A percentile compares a stretch with the other conserved stretches of the same genome.
Conservation (phyloP, 1,284 basidiomycete species). For the Stereum hirsutum region DNA sequence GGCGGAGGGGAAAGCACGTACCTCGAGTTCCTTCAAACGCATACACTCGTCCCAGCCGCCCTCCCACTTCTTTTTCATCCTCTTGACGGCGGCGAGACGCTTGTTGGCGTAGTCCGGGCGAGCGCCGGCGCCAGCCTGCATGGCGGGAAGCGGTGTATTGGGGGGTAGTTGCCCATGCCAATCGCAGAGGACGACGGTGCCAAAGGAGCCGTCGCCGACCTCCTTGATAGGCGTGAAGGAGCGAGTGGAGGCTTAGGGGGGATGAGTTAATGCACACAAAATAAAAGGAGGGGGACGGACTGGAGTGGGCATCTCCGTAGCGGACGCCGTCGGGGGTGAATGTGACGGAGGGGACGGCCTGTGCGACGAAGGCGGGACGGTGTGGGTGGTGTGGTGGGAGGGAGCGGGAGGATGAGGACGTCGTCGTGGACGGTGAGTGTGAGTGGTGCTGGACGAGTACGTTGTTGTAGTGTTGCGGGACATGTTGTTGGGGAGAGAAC, state of each 20-base stretch:
- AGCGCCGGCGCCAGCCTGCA: slow-evolving; percentile 85
- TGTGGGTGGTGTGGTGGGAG: slow-evolving; percentile 19
- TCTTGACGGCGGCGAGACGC: slow-evolving; percentile 93
- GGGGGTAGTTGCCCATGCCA: slow-evolving; percentile 95
- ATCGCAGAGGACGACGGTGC: slow-evolving; percentile 97
- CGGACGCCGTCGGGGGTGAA: slow-evolving; percentile 56
- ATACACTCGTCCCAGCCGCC: slow-evolving; percentile 97
- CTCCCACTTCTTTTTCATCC: slow-evolving; percentile 97
- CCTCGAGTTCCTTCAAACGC: slow-evolving; percentile 93
- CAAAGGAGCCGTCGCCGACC: slow-evolving; percentile 94
- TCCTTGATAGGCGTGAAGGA: slow-evolving; percentile 67
- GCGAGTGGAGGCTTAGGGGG: slow-evolving; percentile 25
- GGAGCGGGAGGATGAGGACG: slow-evolving; percentile 41
- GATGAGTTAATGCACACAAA: slow-evolving; percentile 1
- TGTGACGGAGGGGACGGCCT: slow-evolving; percentile 64
- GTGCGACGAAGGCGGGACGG: slow-evolving; percentile 43
- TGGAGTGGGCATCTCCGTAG: slow-evolving; percentile 61
- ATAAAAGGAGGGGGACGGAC: slow-evolving; percentile 32
- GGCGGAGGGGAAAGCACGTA: slow-evolving; percentile 29
- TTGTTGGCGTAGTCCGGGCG: slow-evolving; percentile 93
- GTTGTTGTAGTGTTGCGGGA: slow-evolving; percentile 29
- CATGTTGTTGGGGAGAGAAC: slow-evolving; percentile 49
- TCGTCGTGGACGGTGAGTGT: slow-evolving; percentile 24
- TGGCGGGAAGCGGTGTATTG: slow-evolving; percentile 79
- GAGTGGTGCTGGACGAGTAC: slow-evolving; percentile 15